Base-by-base conservation (phyloP, 2,329 filamentous ascomycete species). In the Leptoxyphium fumago region DNA sequence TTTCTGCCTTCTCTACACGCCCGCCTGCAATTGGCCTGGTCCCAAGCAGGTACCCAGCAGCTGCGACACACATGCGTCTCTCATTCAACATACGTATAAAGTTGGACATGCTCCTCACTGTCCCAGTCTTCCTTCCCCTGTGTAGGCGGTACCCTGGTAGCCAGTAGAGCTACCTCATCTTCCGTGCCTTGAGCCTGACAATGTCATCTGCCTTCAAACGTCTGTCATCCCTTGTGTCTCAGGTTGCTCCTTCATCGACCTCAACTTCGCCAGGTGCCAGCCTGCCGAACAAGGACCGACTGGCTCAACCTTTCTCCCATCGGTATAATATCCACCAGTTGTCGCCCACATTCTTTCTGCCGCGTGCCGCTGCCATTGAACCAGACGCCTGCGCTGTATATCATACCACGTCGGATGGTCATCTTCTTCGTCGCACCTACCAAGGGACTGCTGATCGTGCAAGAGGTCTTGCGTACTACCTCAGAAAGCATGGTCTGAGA, bases 341-440 rank as follows among this genome's bases (percentile, higher is more conserved):
- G 28, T 88, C 85, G 1, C 89, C 89, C 0, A 94, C 88, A 2
- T 80, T 78, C 62, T 95, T 94, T 61, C 69, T 94, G 17, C 82
- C 84, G 51, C 80, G 89, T 43, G 87, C 89, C 14, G 88, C 88
- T 6, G 71, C 76, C 39, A 91, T 96, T 56, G 89, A 95, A 64
- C 89, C 89, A 5, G 70, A 88, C 57, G 75, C 77, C 55, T 51
- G 66, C 50, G 89, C 88, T 30, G 83, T 95, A 57, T 80, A 87
- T 58, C 89, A 96, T 64, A 69, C 86, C 44, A 94, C 87, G 0
- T 72, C 81, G 48, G 88, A 91, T 62, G 76, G 78, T 54, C 75
- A 78, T 54, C 68, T 80, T 21, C 66, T 96, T 29, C 76, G 82
- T 29, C 77, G 88, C 46, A 81, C 76, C 2, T 98, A 98, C 60